A percentile compares a stretch with the other conserved stretches of the same genome.
Evolutionary conservation across 345 rosid species (phyloP).

Genomic region (Arabis hirsuta): DNA sequence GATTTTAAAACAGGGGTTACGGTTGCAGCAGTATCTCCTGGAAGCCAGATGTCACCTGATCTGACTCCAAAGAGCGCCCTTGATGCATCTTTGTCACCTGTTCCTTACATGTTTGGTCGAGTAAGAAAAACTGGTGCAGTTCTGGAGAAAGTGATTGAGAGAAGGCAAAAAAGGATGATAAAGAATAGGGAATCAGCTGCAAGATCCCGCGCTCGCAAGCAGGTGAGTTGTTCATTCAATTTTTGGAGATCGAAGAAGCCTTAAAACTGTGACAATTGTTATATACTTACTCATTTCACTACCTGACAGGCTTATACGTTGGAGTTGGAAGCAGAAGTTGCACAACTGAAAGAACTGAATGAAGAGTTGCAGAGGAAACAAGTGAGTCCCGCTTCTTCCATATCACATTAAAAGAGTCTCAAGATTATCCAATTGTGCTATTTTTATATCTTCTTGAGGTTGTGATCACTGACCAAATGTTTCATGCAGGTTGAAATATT

Average conservation of each 20-base stretch:
- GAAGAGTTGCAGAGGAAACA: constrained; percentile 75
- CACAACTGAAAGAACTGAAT: constrained; percentile 78
- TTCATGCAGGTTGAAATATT: constrained; percentile 60
- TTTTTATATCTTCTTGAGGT: constrained; percentile 4
- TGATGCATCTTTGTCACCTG: constrained; percentile 79
- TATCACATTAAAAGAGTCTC: constrained; percentile 11
- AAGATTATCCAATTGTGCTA: constrained; percentile 8
- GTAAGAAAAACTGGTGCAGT: constrained; percentile 69
- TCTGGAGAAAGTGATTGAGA: constrained; percentile 93
- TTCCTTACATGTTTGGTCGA: constrained; percentile 77
- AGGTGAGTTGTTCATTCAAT: constrained; percentile 55
- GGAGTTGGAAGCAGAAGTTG: constrained; percentile 94
- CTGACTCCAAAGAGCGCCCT: constrained; percentile 76
- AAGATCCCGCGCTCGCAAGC: constrained; percentile 97
- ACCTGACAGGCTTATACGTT: constrained; percentile 80
- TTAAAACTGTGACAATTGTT: background rate
- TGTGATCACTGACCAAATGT: constrained; percentile 22
- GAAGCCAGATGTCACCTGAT: constrained; percentile 76
- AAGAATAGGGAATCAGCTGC: constrained; percentile 99
- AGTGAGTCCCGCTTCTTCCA: constrained; percentile 51
- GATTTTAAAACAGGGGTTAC: constrained; percentile 56
- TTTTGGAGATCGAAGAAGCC: background rate
- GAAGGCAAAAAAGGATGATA: constrained; percentile 98
- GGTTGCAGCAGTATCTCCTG: constrained; percentile 63
- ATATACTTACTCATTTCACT: constrained; percentile 19